Evolutionary conservation across 768 basidiomycete species (phyloP).

Genomic region (Lactifluus pinguis): DNA sequence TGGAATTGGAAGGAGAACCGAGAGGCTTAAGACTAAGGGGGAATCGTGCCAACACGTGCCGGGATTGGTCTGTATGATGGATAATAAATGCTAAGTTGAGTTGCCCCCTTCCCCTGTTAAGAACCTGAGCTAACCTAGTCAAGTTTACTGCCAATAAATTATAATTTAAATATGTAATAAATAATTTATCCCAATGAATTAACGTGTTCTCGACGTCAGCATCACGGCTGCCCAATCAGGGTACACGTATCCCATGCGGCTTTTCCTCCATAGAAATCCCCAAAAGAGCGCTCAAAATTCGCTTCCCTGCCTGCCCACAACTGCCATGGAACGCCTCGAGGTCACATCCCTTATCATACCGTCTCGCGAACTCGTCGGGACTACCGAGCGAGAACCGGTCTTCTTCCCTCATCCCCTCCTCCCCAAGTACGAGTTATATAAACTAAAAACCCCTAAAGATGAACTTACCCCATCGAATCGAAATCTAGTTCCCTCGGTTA

Average conservation of each 20-base stretch:
- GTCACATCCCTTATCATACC: constrained; percentile 3
- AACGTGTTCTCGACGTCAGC: constrained; percentile 14
- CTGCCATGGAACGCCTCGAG: constrained; percentile 7
- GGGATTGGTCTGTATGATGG: background rate
- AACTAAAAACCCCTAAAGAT: background rate
- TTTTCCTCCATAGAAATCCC: background rate
- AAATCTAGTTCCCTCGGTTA: constrained; percentile 11
- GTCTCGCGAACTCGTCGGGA: constrained; percentile 10
- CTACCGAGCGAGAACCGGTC: background rate
- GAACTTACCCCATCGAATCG: background rate
- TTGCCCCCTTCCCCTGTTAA: constrained; percentile 2
- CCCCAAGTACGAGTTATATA: too few species aligned
- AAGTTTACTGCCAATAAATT: background rate
- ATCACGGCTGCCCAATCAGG: background rate
- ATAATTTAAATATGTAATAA: background rate
- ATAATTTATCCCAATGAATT: background rate
- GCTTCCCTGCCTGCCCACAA: constrained; percentile 14
- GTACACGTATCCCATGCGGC: background rate
- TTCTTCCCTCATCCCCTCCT: background rate
- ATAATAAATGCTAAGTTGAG: background rate
- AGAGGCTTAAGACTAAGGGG: constrained; percentile 14
- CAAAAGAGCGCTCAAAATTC: background rate
- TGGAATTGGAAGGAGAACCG: background rate
- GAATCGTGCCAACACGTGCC: constrained; percentile 12
- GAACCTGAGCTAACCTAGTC: constrained; percentile 7